Conservation (phyloP, 2,329 filamentous ascomycete species). For the Curvularia spicifera region DNA sequence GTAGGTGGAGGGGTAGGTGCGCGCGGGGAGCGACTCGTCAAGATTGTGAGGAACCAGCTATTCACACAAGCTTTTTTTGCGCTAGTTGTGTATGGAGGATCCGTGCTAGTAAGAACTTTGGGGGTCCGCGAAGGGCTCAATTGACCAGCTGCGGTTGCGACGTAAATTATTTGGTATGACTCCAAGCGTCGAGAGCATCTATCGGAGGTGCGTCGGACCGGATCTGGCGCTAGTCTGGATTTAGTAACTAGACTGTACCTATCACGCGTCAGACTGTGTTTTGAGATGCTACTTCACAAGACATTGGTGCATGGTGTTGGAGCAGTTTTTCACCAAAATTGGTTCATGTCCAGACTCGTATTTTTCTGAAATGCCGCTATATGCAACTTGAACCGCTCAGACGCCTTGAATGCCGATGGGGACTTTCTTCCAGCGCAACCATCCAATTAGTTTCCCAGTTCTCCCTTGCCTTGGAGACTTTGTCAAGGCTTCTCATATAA, state of each 20-base stretch:
- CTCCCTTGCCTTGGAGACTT: constrained; percentile 2
- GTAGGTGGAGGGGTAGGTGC: constrained; percentile 36
- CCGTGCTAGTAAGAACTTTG: not conserved
- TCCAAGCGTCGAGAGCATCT: constrained; percentile 24
- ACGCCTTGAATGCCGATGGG: constrained; percentile 40
- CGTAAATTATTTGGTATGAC: constrained; percentile 38
- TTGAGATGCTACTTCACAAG: not conserved
- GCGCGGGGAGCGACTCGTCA: constrained; percentile 25
- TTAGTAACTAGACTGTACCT: not conserved
- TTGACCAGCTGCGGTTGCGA: constrained; percentile 5
- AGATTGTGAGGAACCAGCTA: not conserved
- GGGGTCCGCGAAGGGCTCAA: constrained; percentile 5
- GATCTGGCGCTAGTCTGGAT: constrained; percentile 17
- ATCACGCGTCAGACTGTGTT: not conserved
- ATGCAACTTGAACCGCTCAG: constrained; percentile 34
- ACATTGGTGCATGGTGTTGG: not conserved
- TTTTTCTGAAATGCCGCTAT: constrained; percentile 23
- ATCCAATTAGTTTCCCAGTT: constrained; percentile 1
- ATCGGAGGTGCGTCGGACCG: constrained; percentile 28
- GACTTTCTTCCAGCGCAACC: constrained; percentile 1
- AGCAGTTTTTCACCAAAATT: not conserved
- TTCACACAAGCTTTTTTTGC: constrained; percentile 7
- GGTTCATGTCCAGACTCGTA: constrained; percentile 18
- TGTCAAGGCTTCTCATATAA: not conserved
- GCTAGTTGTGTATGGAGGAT: not conserved